Percentiles rank a stretch among this genome's conserved stretches.
These are phyloP conservation scores for Besnoitia besnoiti DNA, from an alignment of 169 alveolate genomes.

Conservation along the genomic window DNA sequence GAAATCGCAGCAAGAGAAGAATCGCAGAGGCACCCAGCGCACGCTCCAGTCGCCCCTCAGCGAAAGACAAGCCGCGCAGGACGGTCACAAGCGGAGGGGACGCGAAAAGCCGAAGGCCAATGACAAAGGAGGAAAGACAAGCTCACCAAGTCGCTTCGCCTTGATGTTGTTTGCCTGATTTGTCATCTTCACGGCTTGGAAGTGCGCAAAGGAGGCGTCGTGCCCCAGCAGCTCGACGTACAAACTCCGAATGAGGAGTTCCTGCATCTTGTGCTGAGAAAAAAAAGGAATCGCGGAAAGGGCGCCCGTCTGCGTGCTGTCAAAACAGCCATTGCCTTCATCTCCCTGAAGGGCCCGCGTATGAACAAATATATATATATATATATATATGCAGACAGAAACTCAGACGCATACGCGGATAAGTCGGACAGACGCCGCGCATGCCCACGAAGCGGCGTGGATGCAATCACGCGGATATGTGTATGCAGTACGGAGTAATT, in stretches of 20 bases:
- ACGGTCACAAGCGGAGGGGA: not conserved
- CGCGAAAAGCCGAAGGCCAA: not conserved
- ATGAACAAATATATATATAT: too few species aligned
- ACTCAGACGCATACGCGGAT: too few species aligned
- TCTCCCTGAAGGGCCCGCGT: too few species aligned
- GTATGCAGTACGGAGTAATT: too few species aligned
- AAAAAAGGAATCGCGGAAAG: not conserved
- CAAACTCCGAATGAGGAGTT: slow-evolving; percentile 87
- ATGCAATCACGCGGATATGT: too few species aligned
- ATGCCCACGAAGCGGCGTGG: too few species aligned
- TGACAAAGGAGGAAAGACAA: not conserved
- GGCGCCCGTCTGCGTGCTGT: too few species aligned
- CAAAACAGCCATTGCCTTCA: too few species aligned
- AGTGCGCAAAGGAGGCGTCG: slow-evolving; percentile 93
- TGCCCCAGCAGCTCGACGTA: slow-evolving; percentile 96
- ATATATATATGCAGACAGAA: too few species aligned
- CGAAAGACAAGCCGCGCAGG: not conserved
- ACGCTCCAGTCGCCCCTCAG: too few species aligned
- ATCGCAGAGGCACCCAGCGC: not conserved
- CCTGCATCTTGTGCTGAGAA: slow-evolving; percentile 70
- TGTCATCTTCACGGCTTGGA: slow-evolving; percentile 91
- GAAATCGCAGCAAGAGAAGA: not conserved
- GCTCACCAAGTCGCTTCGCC: slow-evolving; percentile 81
- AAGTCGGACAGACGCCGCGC: too few species aligned
- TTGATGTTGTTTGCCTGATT: slow-evolving; percentile 82